Evolutionary conservation across 257 asterid species (phyloP).

Genomic region (Capsicum rhomboideum): DNA sequence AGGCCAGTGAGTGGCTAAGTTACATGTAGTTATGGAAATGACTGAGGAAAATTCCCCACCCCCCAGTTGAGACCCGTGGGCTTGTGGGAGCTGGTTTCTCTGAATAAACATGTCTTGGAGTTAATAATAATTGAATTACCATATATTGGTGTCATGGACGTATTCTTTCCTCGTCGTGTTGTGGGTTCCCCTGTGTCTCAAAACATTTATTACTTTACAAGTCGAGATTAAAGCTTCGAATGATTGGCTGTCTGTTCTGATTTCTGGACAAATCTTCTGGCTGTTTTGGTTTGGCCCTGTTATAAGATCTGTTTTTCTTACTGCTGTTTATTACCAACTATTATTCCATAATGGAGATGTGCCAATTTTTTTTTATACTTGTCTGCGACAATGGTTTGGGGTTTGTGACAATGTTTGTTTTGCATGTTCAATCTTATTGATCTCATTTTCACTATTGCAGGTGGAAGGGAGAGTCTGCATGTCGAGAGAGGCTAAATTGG

Average conservation of each 20-base stretch:
- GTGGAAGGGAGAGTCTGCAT: conserved; percentile 77
- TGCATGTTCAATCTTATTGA: not conserved
- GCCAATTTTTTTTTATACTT: not conserved
- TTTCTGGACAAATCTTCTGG: not conserved
- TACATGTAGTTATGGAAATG: not conserved
- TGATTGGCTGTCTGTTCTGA: not conserved
- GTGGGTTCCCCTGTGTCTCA: not conserved
- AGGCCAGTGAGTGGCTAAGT: not conserved
- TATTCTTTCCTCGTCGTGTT: not conserved
- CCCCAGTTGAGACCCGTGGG: not conserved
- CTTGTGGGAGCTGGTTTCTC: not conserved
- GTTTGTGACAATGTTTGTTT: not conserved
- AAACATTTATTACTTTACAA: not conserved
- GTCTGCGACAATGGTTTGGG: not conserved
- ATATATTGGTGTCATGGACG: not conserved
- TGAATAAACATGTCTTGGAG: not conserved
- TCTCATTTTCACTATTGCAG: conserved; percentile 24
- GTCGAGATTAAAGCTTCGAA: not conserved
- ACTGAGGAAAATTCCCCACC: not conserved
- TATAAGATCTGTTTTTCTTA: not conserved
- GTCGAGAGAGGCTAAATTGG: conserved; percentile 78
- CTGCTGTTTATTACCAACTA: not conserved
- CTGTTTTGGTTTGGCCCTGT: not conserved
- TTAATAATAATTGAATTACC: not conserved
- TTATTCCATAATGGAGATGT: not conserved